These are phyloP conservation scores for Saccharomyces hybrid DNA, from an alignment of 1,139 yeast genomes.

Conservation along the genomic window DNA sequence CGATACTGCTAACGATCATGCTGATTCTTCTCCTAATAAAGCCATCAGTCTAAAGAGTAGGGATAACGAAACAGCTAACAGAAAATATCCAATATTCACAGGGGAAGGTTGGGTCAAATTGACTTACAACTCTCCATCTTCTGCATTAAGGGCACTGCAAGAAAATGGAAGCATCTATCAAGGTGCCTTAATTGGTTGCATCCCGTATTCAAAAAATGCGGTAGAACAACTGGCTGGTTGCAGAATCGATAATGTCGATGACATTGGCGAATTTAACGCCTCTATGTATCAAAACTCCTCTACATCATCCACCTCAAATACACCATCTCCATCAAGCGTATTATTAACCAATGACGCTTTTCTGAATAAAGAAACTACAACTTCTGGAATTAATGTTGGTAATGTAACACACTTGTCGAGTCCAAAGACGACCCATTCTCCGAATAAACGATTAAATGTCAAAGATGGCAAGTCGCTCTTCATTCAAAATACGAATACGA, in stretches of 20 bases:
- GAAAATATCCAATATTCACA: constrained; percentile 57
- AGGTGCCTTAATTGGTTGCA: constrained; percentile 70
- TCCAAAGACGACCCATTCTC: neutral
- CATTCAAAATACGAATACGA: constrained; percentile 21
- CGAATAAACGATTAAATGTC: constrained; percentile 17
- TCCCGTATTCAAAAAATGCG: constrained; percentile 54
- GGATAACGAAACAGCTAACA: constrained; percentile 9
- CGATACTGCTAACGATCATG: constrained; percentile 7
- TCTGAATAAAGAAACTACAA: neutral
- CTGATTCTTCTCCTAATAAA: constrained; percentile 13
- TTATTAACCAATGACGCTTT: neutral
- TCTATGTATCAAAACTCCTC: neutral
- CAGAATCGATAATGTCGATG: constrained; percentile 44
- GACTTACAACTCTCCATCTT: constrained; percentile 66
- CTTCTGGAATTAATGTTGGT: neutral
- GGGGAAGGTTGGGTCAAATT: constrained; percentile 87
- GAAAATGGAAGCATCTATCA: constrained; percentile 72
- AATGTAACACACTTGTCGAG: neutral
- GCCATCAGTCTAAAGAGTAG: neutral
- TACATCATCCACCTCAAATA: neutral
- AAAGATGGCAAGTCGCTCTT: constrained; percentile 30
- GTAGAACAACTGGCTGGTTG: constrained; percentile 58
- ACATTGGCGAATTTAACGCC: constrained; percentile 40
- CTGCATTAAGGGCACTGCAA: constrained; percentile 75
- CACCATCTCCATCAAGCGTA: neutral